A percentile compares a stretch with the other conserved stretches of the same genome.
Conservation (phyloP, 208 protist genomes). For the Spongospora subterranea region DNA sequence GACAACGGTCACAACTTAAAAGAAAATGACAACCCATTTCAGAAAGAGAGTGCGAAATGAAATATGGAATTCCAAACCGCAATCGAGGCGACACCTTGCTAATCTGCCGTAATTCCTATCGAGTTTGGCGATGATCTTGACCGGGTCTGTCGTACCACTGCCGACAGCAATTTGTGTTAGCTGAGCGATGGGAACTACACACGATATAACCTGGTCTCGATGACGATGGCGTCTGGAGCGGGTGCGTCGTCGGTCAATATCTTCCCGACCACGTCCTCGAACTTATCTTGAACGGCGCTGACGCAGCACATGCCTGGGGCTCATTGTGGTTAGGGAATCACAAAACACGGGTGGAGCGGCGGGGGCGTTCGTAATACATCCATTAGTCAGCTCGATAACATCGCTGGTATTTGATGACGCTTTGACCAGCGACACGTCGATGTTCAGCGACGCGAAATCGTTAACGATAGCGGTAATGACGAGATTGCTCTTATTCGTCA, state of each 20-base stretch:
- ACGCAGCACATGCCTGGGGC: conserved; percentile 47
- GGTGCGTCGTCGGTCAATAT: not conserved
- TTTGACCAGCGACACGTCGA: not conserved
- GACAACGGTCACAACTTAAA: conserved; percentile 33
- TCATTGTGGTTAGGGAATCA: not conserved
- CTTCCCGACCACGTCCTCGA: conserved; percentile 15
- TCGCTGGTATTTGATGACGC: not conserved
- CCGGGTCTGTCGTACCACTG: conserved; percentile 31
- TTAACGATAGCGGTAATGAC: conserved; percentile 32
- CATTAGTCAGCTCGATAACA: conserved; percentile 34
- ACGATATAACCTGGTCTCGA: conserved; percentile 22
- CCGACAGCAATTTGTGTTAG: not conserved
- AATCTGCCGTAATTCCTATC: not conserved
- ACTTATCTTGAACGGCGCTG: not conserved
- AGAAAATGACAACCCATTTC: not conserved
- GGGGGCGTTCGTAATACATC: not conserved
- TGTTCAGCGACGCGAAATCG: conserved; percentile 26
- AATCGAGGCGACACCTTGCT: conserved; percentile 22
- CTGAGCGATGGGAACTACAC: not conserved
- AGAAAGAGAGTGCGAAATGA: not conserved
- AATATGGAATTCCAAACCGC: not conserved
- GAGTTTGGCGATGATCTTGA: conserved; percentile 14
- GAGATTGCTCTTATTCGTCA: conserved; percentile 46
- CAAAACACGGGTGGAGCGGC: not conserved
- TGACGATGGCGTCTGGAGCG: conserved; percentile 50